Evolutionary conservation across 176 grass and related monocot species (phyloP), one percentile per base, ranked within the genome.

Genomic region (Musa acuminata): DNA sequence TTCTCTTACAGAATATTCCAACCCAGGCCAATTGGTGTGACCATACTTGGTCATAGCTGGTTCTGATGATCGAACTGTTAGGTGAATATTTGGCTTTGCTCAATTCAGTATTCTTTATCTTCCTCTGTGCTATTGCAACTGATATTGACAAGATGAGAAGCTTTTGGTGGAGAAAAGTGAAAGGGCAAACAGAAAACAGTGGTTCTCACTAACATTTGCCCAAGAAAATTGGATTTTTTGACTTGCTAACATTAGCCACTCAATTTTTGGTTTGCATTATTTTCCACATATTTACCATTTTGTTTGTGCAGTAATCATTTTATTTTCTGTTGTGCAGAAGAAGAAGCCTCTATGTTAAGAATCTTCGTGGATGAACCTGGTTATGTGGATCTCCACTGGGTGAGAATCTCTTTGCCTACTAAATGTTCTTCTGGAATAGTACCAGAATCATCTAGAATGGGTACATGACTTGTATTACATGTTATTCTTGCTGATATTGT

Each of bases 371-470:
- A 99, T 72, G 88, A 99, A 64, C 95, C 95, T 75, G 77, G 77
- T 72, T 99, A 94, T 77, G 86, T 86, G 20, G 95, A 99, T 94
- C 84, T 99, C 49, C 95, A 99, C 71, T 99, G 95, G 95, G 95
- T 99, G 91, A 69, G 82, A 14, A 58, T 11, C 6, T 57, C 1
- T 25, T 82, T 51, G 0, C 2, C 29, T 69, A 49, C 19, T 50
- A 49, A 9, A 49, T 55, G 17, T 58, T 11, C 24, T 57, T 50
- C 57, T 67, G 16, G 26, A 17, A 69, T 21, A 51, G 4, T 8
- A 2, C 9, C 51, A 11, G 1, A 70, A 51, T 16, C 10, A 70
- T 51, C 48, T 21, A 8, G 63, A 66, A 66, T 10, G 13, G 11
- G 13, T 27, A 26, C 3, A 29, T 22, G 17, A 6, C 23, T 13